Conservation (phyloP, 768 basidiomycete genomes). For the Trametes cubensis region DNA sequence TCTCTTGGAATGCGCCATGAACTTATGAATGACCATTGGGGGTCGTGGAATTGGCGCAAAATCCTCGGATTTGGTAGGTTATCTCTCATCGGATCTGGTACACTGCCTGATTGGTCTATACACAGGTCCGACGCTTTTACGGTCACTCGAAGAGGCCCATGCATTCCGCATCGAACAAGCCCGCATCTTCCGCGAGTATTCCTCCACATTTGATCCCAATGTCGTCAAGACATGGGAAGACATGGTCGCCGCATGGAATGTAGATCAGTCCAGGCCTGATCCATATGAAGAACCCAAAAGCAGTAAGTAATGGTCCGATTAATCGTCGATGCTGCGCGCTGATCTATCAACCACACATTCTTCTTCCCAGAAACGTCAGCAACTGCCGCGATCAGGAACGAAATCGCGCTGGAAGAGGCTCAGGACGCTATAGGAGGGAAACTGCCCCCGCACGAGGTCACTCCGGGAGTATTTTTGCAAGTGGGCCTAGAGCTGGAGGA, state of each 20-base stretch:
- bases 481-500: constrained; percentile 31
- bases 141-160: no score
- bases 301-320: constrained; percentile 7
- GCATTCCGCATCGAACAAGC: no score
- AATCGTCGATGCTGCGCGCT: no score
- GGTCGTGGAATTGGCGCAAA: constrained; percentile 37
- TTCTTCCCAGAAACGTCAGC: no score
- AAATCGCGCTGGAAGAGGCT: constrained; percentile 19
- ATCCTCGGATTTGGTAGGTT: constrained; percentile 26
- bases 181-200: not conserved
- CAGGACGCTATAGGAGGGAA: not conserved
- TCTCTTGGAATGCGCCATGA: constrained; percentile 17
- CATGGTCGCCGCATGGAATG: constrained; percentile 16
- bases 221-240: constrained; percentile 5
- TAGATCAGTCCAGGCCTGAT: constrained; percentile 13
- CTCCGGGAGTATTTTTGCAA: constrained; percentile 22
- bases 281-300: constrained; percentile 21
- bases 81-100: not conserved
- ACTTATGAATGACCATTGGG: constrained; percentile 27
- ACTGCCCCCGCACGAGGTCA: constrained; percentile 19
- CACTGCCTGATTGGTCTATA: no score
- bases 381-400: not conserved
- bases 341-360: no score
- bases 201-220: not conserved
- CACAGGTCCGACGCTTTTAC: no score